phyloP scores from a whole-genome alignment of 352 stramenopile genomes.

The Thraustochytrium aureum region DNA sequence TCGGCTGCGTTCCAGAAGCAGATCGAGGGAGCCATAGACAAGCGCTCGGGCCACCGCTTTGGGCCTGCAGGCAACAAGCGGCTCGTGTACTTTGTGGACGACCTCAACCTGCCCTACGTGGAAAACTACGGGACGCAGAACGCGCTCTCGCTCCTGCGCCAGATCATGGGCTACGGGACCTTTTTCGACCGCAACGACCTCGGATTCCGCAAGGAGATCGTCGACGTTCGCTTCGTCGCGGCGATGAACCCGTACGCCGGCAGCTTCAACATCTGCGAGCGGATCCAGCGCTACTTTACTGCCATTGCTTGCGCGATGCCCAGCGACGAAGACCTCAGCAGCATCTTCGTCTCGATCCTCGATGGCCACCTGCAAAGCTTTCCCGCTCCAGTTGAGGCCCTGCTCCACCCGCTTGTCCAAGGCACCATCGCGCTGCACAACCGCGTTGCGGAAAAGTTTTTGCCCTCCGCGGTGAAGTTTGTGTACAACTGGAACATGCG shows the following conservation, averaged over 20 bases:
- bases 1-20: conserved; percentile 86
- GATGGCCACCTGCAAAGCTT: conserved; percentile 75
- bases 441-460: conserved; percentile 81
- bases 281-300: conserved; percentile 91
- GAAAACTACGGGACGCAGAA: conserved; percentile 93
- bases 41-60: conserved; percentile 89
- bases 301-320: conserved; percentile 77
- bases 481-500: conserved; percentile 95
- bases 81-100: conserved; percentile 89
- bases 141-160: conserved; percentile 87
- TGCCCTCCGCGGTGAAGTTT: conserved; percentile 87
- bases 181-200: conserved; percentile 95
- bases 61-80: conserved; percentile 87
- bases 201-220: conserved; percentile 79
- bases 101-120: conserved; percentile 95
- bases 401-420: conserved; percentile 70
- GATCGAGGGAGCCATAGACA: conserved; percentile 93
- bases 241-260: conserved; percentile 91
- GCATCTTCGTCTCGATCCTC: conserved; percentile 89
- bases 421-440: conserved; percentile 80
- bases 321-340: conserved; percentile 77
- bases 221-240: conserved; percentile 86
- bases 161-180: conserved; percentile 80
- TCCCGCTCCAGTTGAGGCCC: conserved; percentile 65
- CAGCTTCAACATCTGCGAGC: conserved; percentile 86